phyloP scores from a whole-genome alignment of 2,329 filamentous ascomycete species.

The Colletotrichum kahawae region DNA sequence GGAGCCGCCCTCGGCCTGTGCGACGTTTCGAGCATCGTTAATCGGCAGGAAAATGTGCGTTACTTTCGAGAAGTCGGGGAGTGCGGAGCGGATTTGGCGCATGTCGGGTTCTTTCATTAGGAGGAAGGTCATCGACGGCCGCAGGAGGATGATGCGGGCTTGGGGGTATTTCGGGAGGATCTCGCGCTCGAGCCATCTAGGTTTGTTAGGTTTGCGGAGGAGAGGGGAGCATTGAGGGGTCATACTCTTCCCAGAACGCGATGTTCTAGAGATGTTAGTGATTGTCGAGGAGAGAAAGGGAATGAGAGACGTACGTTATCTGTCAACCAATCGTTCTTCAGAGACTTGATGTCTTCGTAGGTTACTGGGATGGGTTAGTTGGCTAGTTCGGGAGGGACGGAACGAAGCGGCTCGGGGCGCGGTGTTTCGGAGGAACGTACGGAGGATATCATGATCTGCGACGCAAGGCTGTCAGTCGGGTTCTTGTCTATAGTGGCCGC shows the following conservation, averaged over 20 bases:
- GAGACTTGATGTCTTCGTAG: slow-evolving; percentile 84
- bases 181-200: slow-evolving; percentile 85
- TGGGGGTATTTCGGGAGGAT: slow-evolving; percentile 79
- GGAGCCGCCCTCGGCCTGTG: slow-evolving; percentile 83
- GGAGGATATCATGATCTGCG: slow-evolving; percentile 35
- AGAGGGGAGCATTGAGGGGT: slow-evolving; percentile 29
- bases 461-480: background rate
- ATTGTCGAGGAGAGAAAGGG: background rate
- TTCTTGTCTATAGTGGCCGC: background rate
- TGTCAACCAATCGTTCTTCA: slow-evolving; percentile 94
- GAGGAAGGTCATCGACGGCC: slow-evolving; percentile 91
- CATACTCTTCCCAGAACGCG: slow-evolving; percentile 95
- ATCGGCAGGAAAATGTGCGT: slow-evolving; percentile 96
- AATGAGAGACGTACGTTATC: slow-evolving; percentile 73
- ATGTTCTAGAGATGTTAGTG: slow-evolving; percentile 69
- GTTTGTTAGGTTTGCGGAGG: slow-evolving; percentile 13
- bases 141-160: slow-evolving; percentile 87
- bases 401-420: background rate
- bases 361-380: slow-evolving; percentile 64
- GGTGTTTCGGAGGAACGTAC: slow-evolving; percentile 4
- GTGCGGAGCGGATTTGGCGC: slow-evolving; percentile 64
- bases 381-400: background rate
- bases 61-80: slow-evolving; percentile 80
- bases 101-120: slow-evolving; percentile 76
- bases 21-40: slow-evolving; percentile 82